Conservation (phyloP, 306 rosid species). For the Crataegus laevigata region DNA sequence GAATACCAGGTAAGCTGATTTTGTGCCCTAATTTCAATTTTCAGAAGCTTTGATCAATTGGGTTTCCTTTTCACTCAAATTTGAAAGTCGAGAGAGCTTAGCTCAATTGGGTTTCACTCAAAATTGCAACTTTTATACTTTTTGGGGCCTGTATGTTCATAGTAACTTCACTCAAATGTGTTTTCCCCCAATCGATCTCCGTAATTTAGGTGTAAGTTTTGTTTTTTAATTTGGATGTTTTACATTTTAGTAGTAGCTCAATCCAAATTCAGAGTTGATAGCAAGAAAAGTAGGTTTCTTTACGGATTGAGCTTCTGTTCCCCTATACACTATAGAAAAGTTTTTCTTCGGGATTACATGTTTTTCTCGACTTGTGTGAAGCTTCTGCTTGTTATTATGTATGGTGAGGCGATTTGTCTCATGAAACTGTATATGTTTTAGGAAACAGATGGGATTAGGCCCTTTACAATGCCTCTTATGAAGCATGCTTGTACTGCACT, state of each 20-base stretch:
- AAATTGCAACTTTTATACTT: too few species aligned
- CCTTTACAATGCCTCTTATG: conserved; percentile 95
- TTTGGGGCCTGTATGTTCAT: neutral
- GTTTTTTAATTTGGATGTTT: neutral
- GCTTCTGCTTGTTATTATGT: neutral
- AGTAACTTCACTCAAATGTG: neutral
- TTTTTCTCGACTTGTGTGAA: neutral
- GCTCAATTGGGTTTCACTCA: neutral
- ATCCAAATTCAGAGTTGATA: neutral
- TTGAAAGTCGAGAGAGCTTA: neutral
- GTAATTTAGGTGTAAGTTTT: neutral
- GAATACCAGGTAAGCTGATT: conserved; percentile 61
- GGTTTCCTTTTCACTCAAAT: neutral
- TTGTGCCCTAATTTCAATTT: neutral
- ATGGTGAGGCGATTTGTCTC: neutral
- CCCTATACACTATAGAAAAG: neutral
- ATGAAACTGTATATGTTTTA: conserved; percentile 27
- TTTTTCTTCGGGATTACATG: neutral
- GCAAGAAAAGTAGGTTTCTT: neutral
- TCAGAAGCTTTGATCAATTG: neutral
- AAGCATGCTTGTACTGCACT: conserved; percentile 86
- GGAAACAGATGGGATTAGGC: conserved; percentile 86
- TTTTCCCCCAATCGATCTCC: neutral
- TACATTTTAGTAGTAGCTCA: too few species aligned
- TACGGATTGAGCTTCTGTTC: neutral